Base-by-base conservation (phyloP, 257 asterid genomes). In the Primulina tabacum region DNA sequence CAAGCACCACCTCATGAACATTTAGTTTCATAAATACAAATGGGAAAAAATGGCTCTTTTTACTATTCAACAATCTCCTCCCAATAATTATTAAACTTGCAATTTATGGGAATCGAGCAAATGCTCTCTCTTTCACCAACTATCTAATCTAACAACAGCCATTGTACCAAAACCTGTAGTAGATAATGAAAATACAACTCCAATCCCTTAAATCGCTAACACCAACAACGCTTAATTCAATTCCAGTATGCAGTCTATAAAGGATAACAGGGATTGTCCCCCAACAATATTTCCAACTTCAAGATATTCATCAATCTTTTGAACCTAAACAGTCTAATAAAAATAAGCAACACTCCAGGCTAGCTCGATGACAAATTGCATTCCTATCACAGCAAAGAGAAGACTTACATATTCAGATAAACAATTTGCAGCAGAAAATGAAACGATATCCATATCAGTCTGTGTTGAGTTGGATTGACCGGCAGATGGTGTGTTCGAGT, bases 341-440 rank as follows among this genome's bases (percentile, higher is more conserved):
- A 37, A 33, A 47, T 30, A n/a, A 26, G 29, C 8, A 35, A 21
- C 11, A 32, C 8, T 2, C 57, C n/a, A 11, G 8, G 56, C 56
- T 4, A 73, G 56, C 60, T 33, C 52, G 9, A 1, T 3, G 33
- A 52, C 70, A 68, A 60, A 68, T 57, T 11, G 68, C 33, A 6
- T 29, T 35, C 8, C 53, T 12, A 59, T 37, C 40, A 29, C 60
- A 58, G 64, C 11, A 68, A 53, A 61, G 66, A 65, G 71, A 70
- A 38, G 43, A 78, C 96, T 86, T 85, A 92, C 98, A 56, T 80
- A 75, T 75, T 87, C 92, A 60, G 98, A 85, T 40, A 92, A 81
- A 62, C 88, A 68, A 33, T 66, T 79, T 73, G 76, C 84, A 56
- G 83, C 88, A 20, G 90, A 77, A 71, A 80, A 34, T 5, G 87